phyloP scores from a whole-genome alignment of 208 protist genomes.

The Crithidia thermophila region DNA sequence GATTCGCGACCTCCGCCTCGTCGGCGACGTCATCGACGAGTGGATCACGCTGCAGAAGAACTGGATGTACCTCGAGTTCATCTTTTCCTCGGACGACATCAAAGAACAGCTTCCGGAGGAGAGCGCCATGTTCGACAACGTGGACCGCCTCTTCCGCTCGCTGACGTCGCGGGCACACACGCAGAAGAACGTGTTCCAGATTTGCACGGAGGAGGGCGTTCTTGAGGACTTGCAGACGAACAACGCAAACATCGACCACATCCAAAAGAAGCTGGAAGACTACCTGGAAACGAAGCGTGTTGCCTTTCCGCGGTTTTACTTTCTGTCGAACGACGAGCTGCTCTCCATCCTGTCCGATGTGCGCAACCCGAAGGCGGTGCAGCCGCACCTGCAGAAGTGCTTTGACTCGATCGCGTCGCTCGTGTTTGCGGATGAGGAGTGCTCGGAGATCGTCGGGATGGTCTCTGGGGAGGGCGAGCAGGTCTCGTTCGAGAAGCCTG shows the following conservation, averaged over 20 bases:
- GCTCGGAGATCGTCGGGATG: slow-evolving; percentile 91
- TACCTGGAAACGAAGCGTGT: slow-evolving; percentile 97
- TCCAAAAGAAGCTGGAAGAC: slow-evolving; percentile 96
- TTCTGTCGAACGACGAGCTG: slow-evolving; percentile 98
- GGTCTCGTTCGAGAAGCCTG: slow-evolving; percentile 86
- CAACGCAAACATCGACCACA: slow-evolving; percentile 93
- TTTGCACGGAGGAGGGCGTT: slow-evolving; percentile 81
- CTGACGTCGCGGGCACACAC: slow-evolving; percentile 88
- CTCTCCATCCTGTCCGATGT: slow-evolving; percentile 98
- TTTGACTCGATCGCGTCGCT: slow-evolving; percentile 96
- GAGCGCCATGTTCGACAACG: slow-evolving; percentile 84
- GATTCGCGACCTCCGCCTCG: slow-evolving; percentile 82
- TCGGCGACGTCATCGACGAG: slow-evolving; percentile 94
- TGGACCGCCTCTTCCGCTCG: slow-evolving; percentile 91
- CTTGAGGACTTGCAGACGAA: slow-evolving; percentile 80
- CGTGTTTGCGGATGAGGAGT: slow-evolving; percentile 77
- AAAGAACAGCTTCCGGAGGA: slow-evolving; percentile 94
- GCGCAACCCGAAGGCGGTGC: slow-evolving; percentile 94
- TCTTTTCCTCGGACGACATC: slow-evolving; percentile 98
- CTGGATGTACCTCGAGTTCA: slow-evolving; percentile 99
- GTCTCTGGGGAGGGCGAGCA: slow-evolving; percentile 91
- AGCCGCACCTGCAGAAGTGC: slow-evolving; percentile 96
- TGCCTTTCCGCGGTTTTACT: slow-evolving; percentile 98
- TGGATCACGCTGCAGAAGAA: slow-evolving; percentile 96
- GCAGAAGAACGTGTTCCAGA: slow-evolving; percentile 88